Percentiles rank a stretch among this genome's conserved stretches.
Evolutionary conservation across 306 rosid genomes (phyloP).

Genomic region (Argentina anserina): DNA sequence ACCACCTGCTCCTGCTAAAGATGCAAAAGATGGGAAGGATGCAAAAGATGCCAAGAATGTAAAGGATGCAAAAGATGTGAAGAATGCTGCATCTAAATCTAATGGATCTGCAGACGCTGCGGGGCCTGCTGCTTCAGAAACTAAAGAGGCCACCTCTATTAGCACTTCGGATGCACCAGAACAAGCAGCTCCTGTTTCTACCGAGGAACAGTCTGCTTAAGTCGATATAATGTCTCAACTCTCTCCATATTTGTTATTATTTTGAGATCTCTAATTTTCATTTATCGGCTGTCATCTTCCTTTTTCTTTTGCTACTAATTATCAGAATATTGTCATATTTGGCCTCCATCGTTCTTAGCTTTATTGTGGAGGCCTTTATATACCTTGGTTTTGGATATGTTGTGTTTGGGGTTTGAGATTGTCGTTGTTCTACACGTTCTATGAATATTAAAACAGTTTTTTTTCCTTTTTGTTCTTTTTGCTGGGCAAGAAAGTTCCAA

Average conservation of each 20-base stretch:
- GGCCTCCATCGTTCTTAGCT: constrained; percentile 31
- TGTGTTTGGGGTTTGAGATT: constrained; percentile 23
- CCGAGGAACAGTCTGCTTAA: constrained; percentile 38
- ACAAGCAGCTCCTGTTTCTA: constrained; percentile 46
- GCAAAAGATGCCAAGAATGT: constrained; percentile 19
- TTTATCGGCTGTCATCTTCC: constrained; percentile 25
- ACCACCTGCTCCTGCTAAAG: constrained; percentile 78
- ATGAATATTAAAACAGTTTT: constrained; percentile 16
- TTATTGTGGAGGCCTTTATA: constrained; percentile 35
- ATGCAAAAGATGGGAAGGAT: constrained; percentile 57
- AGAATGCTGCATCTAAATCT: constrained; percentile 39
- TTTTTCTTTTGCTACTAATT: constrained; percentile 14
- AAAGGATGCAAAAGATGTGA: constrained; percentile 18
- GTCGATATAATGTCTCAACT: constrained; percentile 10
- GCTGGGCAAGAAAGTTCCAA: background rate
- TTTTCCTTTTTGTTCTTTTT: background rate
- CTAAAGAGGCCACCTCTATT: constrained; percentile 57
- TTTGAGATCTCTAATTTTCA: constrained; percentile 34
- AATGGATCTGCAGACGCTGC: constrained; percentile 48
- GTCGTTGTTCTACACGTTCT: constrained; percentile 9
- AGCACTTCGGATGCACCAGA: constrained; percentile 44
- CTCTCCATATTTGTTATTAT: constrained; percentile 27
- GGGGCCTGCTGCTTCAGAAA: constrained; percentile 36
- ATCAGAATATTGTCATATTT: constrained; percentile 29
- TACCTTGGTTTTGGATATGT: constrained; percentile 25